Percentiles rank a stretch among this genome's conserved stretches.
These are phyloP conservation scores for Periconia digitata DNA, from an alignment of 2,329 filamentous ascomycete genomes.

Conservation along the genomic window DNA sequence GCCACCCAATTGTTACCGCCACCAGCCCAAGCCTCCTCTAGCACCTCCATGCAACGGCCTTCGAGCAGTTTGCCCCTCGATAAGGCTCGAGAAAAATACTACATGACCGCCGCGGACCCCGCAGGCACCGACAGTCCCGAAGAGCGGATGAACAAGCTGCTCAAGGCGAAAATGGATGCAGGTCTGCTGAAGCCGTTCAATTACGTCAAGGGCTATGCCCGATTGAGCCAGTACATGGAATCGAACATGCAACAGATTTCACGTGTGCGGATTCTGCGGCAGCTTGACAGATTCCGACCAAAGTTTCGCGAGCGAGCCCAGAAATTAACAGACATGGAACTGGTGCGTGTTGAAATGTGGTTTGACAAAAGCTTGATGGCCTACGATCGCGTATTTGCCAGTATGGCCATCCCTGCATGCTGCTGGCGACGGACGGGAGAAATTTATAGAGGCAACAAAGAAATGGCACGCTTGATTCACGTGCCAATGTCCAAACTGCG, in stretches of 20 bases:
- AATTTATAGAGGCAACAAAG: conserved; percentile 95
- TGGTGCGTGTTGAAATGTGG: conserved; percentile 98
- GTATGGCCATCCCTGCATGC: conserved; percentile 97
- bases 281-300: conserved; percentile 88
- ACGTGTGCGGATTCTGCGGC: conserved; percentile 87
- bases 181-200: conserved; percentile 96
- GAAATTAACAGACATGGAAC: conserved; percentile 85
- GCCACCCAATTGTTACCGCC: conserved; percentile 46
- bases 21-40: conserved; percentile 48
- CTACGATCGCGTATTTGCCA: conserved; percentile 96
- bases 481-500: conserved; percentile 87
- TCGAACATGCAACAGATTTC: conserved; percentile 78
- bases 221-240: conserved; percentile 89
- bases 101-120: conserved; percentile 94
- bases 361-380: conserved; percentile 96
- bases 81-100: conserved; percentile 80
- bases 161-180: conserved; percentile 94
- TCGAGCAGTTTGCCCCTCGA: conserved; percentile 66
- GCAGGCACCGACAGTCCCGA: conserved; percentile 84
- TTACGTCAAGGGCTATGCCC: conserved; percentile 94
- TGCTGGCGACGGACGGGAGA: conserved; percentile 96
- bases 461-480: conserved; percentile 96
- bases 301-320: conserved; percentile 97
- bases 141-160: conserved; percentile 90
- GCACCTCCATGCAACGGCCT: conserved; percentile 62